Percentiles rank a stretch among this genome's conserved stretches.
phyloP scores from a whole-genome alignment of 2,329 filamentous ascomycete genomes.

The Alternaria infectoria region DNA sequence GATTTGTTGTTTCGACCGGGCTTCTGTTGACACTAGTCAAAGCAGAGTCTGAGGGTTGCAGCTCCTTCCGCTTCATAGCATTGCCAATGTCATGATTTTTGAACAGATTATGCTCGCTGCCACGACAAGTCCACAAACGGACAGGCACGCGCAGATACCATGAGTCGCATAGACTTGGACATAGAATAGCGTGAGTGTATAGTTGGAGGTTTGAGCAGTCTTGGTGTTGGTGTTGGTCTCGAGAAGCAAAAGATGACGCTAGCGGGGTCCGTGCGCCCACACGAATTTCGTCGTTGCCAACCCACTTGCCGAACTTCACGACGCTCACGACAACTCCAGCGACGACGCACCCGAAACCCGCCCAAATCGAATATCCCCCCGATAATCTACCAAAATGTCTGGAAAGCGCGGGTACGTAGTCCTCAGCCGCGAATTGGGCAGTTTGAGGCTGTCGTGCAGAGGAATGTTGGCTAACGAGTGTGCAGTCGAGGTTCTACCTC shows the following conservation, averaged over 20 bases:
- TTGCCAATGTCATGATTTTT: background rate
- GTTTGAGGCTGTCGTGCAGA: background rate
- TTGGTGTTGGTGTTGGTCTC: background rate
- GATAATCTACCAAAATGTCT: slow-evolving; percentile 22
- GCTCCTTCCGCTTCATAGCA: background rate
- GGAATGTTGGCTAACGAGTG: slow-evolving; percentile 31
- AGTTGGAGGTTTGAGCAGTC: background rate
- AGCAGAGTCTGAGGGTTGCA: background rate
- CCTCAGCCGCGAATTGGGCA: background rate
- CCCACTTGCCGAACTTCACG: slow-evolving; percentile 13
- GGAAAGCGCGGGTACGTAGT: slow-evolving; percentile 22
- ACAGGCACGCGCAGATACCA: background rate
- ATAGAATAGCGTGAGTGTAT: background rate
- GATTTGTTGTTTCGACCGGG: background rate
- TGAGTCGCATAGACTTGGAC: background rate
- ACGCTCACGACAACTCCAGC: slow-evolving; percentile 16
- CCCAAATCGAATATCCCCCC: slow-evolving; percentile 15
- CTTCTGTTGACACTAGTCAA: background rate
- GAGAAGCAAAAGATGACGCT: background rate
- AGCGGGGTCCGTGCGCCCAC: background rate
- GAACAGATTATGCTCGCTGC: background rate
- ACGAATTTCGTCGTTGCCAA: slow-evolving; percentile 3
- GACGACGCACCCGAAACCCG: slow-evolving; percentile 22
- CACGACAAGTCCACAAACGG: background rate
- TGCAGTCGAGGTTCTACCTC: slow-evolving; percentile 80